Base-by-base conservation (phyloP, 257 asterid species). In the Cynanchum wilfordii region DNA sequence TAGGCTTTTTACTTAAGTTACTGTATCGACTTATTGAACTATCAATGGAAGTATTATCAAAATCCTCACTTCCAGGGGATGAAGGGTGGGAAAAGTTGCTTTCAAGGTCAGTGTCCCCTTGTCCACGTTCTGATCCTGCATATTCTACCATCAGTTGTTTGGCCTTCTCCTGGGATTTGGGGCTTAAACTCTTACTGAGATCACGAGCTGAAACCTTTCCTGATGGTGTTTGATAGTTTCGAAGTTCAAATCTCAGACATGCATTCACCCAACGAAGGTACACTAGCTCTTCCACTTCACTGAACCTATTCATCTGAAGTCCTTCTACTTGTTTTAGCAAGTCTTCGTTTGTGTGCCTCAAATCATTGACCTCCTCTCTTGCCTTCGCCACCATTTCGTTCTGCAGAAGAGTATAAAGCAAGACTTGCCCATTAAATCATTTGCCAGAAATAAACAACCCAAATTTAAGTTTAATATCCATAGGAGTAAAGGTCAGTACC, bases 221-320 rank as follows among this genome's bases (percentile, higher is more conserved):
- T 6, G 89, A 66, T 0, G 95, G 97, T 2, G 87, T 85, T 83
- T 87, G 96, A 74, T 85, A 79, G 88, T 91, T 89, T 1, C 94
- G 88, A n/a, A 95, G 97, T 85, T 95, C 99, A 17, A 65, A 95
- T 78, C 97, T 84, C 74, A 95, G 84, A 72, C 99, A 92, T 0
- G 99, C 96, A 10, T 95, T 95, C 40, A 95, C 95, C 99, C 99
- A 95, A 70, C 99, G 99, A 72, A 95, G 97, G 71, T 95, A 95
- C 7, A 95, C 99, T 10, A 95, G 89, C 85, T 95, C 99, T 81
- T 95, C 98, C 2, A 95, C 99, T 83, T 95, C 99, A 52, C 95
- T 88, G 82, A 95, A 95, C 70, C 99, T 84, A 77, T 92, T 95
- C 94, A 90, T 89, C 76, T 95, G 99, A 75, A 95, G 98, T 36